Base-by-base conservation (phyloP, 805 yeast species). In the Teunomyces aglyptinius region DNA sequence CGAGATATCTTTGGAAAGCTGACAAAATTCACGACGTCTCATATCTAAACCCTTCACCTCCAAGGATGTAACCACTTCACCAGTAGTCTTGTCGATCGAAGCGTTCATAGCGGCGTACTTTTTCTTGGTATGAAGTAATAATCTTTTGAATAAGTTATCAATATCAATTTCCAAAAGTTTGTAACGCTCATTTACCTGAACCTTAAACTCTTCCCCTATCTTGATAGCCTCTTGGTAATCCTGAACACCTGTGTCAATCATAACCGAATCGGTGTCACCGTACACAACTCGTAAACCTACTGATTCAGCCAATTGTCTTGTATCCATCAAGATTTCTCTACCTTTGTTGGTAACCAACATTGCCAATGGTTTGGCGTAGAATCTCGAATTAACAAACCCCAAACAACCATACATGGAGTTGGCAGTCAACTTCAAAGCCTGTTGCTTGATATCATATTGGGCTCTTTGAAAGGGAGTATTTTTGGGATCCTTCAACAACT, bases 371-470 rank as follows among this genome's bases (percentile, higher is more conserved):
- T 88, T 86, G 10, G 99, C 99, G 60, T 91, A 92, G 65, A 94
- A 94, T 59, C 99, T 79, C 18, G 97, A 89, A 57, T 86, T 80
- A 5, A 86, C 86, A 64, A 84, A 91, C 55, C 99, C 99, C 57
- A 94, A 77, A 78, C 98, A 94, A 61, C 99, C 99, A 70, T 94
- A 94, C 97, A 94, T 92, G n/a, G 99, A 94, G 68, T 94, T 94
- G 24, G 99, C 99, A 2, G 99, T 95, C 62, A 94, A 76, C 64
- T 94, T 94, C 63, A 94, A 78, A 0, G 99, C 98, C 64, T 86
- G 95, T 67, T 94, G 99, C 60, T 91, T 89, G 60, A 91, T 90
- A 64, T 94, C 98, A 74, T 86, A 89, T 60, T 92, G 97, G 0
- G 88, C 85, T 47, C 68, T 80, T 61, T 88, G 90, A 45, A 73